A percentile compares a stretch with the other conserved stretches of the same genome.
Conservation (phyloP, 2,329 filamentous ascomycete species). For the Hypoxylon sp. region DNA sequence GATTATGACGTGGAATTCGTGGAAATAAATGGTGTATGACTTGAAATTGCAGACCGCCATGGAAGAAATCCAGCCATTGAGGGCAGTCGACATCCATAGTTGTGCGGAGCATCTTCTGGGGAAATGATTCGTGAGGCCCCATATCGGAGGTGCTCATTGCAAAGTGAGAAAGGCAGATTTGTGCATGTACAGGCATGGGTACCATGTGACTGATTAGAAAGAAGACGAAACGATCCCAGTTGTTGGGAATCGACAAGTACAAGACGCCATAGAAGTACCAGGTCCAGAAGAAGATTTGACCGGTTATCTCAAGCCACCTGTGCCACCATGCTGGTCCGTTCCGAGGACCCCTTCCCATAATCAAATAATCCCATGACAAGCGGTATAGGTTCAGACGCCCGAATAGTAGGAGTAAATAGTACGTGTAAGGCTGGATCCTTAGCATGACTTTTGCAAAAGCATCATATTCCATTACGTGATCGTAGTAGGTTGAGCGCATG, state of each 20-base stretch:
- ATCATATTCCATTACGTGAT: conserved; percentile 84
- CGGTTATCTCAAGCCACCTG: conserved; percentile 81
- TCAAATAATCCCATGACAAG: conserved; percentile 83
- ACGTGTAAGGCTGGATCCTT: conserved; percentile 83
- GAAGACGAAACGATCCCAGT: conserved; percentile 78
- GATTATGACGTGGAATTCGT: conserved; percentile 86
- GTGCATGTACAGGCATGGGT: conserved; percentile 85
- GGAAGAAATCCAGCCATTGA: conserved; percentile 88
- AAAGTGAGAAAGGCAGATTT: conserved; percentile 93
- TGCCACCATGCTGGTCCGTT: conserved; percentile 88
- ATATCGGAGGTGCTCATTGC: conserved; percentile 93
- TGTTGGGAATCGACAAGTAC: conserved; percentile 79
- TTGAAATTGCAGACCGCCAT: conserved; percentile 91
- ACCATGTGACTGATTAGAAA: conserved; percentile 85
- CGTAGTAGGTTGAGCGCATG: conserved; percentile 86
- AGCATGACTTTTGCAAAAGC: conserved; percentile 78
- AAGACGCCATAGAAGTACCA: conserved; percentile 89
- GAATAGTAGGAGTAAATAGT: conserved; percentile 84
- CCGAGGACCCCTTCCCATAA: conserved; percentile 77
- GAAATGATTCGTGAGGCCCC: conserved; percentile 86
- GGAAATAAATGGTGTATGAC: conserved; percentile 90
- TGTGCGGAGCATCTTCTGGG: conserved; percentile 90
- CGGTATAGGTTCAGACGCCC: conserved; percentile 91
- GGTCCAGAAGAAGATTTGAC: conserved; percentile 85
- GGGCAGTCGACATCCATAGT: conserved; percentile 96